Evolutionary conservation across 441 rosid species (phyloP), one percentile per base, ranked within the genome.

Genomic region (Pelargonium citronellum): DNA sequence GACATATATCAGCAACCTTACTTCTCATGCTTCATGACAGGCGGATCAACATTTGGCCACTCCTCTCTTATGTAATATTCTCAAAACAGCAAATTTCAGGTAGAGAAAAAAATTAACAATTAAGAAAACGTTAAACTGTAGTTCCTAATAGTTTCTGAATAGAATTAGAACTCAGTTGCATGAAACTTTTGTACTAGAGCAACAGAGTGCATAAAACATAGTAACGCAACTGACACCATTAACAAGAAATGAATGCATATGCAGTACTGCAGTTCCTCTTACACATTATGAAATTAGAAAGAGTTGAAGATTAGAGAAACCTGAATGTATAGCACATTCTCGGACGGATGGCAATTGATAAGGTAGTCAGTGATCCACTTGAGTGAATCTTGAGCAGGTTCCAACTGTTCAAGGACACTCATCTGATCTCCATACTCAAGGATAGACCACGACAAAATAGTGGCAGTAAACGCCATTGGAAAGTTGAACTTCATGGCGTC

Each of bases 301-400:
- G 61, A 55, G 22, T 55, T 16, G 24, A 5, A 55, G 61, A 55
- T 55, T 55, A 55, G 61, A 55, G 57, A 17, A 17, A 87, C 95
- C 90, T 89, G 91, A 76, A 90, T 51, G 66, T 81, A 83, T 20
- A 90, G 89, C 63, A 85, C 90, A 70, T 88, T 77, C 0, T 71
- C 81, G 0, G 79, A 70, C 64, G 86, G 77, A 65, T 90, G 91
- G 70, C 93, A 90, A 68, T 80, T 79, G 71, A 90, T 66, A 66
- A 90, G 91, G 80, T 68, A 90, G 74, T 90, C 94, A 30, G 96
- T 87, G 53, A 88, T 90, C 94, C 94, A 90, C 77, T 77, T 83
- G 64, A 90, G 94, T 5, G 92, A 87, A 41, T 78, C 86, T 47
- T 72, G 78, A 63, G 94, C 92, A 1, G 86, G 83, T 27, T 82